Base-by-base conservation (phyloP, 495 filamentous ascomycete species). In the Xylaria palmicola region DNA sequence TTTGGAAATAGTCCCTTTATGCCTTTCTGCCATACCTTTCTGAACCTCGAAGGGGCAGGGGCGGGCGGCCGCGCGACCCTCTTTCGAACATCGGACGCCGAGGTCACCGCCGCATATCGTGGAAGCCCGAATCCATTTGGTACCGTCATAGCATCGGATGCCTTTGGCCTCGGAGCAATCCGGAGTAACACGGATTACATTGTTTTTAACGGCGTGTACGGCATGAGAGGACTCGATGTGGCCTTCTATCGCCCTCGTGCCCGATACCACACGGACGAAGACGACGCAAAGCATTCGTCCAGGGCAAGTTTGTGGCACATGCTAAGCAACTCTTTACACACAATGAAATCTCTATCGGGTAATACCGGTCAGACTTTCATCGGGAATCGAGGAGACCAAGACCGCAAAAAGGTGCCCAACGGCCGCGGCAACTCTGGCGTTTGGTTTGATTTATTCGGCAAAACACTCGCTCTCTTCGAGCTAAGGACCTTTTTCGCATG, bases 21-120 rank as follows among this genome's bases (percentile, higher is more conserved):
- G 1, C 82, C 80, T 24, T 88, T 92, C 65, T 80, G 88, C 30
- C 88, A 92, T 67, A 89, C 90, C 0, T 98, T 98, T 71, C 74
- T 98, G 29, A 98, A 98, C 65, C 82, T 98, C 34, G 94, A 98
- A 74, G 94, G 94, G 12, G 93, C 94, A 39, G 94, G 94, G 45
- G 94, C 93, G 34, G 94, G 94, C 17, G 93, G 94, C 7, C 85
- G 92, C 48, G 93, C 94, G 8, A 89, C 85, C 6, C 72, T 97
- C 8, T 97, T 98, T 73, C 83, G 94, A 34, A 88, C 85, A 50
- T 92, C 91, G 0, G 93, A 98, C 72, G 83, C 85, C 6, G 90
- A 98, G 76, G 90, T 97, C 32, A 94, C 92, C 0, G 81, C 78
- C 50, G 86, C 86, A 22, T 98, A 97, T 74, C 79, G 82, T 62